Evolutionary conservation across 1,284 basidiomycete genomes (phyloP).

Genomic region (Cutaneotrichosporon spelunceum): DNA sequence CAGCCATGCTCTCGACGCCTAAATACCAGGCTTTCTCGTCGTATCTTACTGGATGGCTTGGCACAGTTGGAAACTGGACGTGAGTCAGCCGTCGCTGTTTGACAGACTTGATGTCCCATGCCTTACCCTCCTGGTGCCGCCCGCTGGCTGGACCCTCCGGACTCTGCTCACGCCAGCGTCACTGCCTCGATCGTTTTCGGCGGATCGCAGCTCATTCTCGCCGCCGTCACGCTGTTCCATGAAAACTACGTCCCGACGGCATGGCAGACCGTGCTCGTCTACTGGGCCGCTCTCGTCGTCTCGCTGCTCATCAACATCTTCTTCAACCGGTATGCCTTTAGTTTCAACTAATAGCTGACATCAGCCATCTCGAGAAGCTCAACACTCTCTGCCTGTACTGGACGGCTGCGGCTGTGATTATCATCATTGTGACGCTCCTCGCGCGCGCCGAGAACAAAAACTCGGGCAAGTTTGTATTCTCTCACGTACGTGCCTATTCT

Average conservation of each 20-base stretch:
- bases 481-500: slow-evolving; percentile 30
- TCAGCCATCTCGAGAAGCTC: slow-evolving; percentile 43
- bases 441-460: slow-evolving; percentile 50
- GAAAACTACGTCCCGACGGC: slow-evolving; percentile 50
- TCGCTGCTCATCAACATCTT: slow-evolving; percentile 50
- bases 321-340: slow-evolving; percentile 27
- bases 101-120: background rate
- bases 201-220: slow-evolving; percentile 54
- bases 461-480: slow-evolving; percentile 50
- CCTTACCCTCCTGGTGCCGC: background rate
- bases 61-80: slow-evolving; percentile 55
- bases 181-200: slow-evolving; percentile 55
- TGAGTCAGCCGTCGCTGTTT: slow-evolving; percentile 22
- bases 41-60: slow-evolving; percentile 55
- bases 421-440: slow-evolving; percentile 54
- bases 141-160: background rate
- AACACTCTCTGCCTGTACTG: slow-evolving; percentile 53
- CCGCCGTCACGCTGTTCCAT: slow-evolving; percentile 52
- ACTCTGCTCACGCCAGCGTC: slow-evolving; percentile 31
- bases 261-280: slow-evolving; percentile 52
- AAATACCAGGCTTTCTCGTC: slow-evolving; percentile 52
- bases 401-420: slow-evolving; percentile 52
- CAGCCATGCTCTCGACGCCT: slow-evolving; percentile 52
- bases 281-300: slow-evolving; percentile 52
- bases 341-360: background rate